phyloP scores from a whole-genome alignment of 2,329 filamentous ascomycete species.

The Colletotrichum spinosum region DNA sequence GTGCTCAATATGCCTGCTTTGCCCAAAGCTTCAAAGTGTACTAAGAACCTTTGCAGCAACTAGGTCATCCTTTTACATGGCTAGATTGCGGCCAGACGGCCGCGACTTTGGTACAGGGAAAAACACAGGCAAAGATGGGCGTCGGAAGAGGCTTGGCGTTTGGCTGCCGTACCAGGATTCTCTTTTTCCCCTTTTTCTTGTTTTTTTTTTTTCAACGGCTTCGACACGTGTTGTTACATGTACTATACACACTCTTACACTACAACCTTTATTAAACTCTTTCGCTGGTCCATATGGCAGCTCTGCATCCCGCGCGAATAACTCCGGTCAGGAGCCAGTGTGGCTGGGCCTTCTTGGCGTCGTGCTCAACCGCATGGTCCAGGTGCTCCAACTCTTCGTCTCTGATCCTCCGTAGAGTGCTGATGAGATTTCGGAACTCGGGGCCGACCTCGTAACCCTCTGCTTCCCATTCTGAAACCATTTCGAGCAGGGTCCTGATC shows the following conservation, averaged over 20 bases:
- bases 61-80: constrained; percentile 40
- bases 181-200: constrained; percentile 11
- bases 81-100: not conserved
- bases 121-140: not conserved
- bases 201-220: constrained; percentile 19
- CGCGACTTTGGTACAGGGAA: constrained; percentile 1
- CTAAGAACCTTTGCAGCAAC: constrained; percentile 49
- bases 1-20: constrained; percentile 47
- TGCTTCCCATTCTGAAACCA: constrained; percentile 80
- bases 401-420: constrained; percentile 82
- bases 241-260: constrained; percentile 38
- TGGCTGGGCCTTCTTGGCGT: constrained; percentile 88
- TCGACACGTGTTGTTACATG: constrained; percentile 31
- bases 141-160: not conserved
- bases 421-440: constrained; percentile 79
- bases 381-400: constrained; percentile 98
- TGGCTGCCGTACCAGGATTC: not conserved
- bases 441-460: constrained; percentile 83
- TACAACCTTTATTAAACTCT: constrained; percentile 61
- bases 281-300: constrained; percentile 93
- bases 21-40: not conserved
- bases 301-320: constrained; percentile 89
- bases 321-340: constrained; percentile 90
- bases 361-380: constrained; percentile 93
- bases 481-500: constrained; percentile 83